These are phyloP conservation scores for Furcasterigmium furcatum DNA, from an alignment of 2,329 filamentous ascomycete species.

Conservation along the genomic window DNA sequence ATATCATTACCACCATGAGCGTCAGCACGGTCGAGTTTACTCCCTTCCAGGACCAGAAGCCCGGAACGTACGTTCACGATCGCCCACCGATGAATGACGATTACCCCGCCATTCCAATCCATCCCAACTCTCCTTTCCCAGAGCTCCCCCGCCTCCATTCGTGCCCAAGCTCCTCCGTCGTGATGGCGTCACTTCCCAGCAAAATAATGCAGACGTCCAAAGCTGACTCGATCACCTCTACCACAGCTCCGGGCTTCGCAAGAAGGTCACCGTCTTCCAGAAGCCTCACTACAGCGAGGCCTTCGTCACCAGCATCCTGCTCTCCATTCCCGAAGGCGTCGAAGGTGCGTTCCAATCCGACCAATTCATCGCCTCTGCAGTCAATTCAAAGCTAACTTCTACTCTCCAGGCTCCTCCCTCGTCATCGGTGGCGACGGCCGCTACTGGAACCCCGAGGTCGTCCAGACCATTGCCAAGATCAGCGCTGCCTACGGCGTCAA, in stretches of 20 bases:
- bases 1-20: conserved; percentile 52
- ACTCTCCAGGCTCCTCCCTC: conserved; percentile 64
- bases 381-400: background rate
- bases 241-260: conserved; percentile 87
- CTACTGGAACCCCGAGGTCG: conserved; percentile 95
- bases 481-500: conserved; percentile 96
- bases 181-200: conserved; percentile 1
- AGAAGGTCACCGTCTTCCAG: conserved; percentile 98
- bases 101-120: conserved; percentile 25
- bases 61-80: conserved; percentile 82
- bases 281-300: conserved; percentile 93
- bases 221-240: conserved; percentile 1
- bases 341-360: conserved; percentile 50
- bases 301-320: conserved; percentile 89
- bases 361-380: background rate
- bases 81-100: conserved; percentile 8
- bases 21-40: conserved; percentile 76
- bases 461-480: conserved; percentile 96
- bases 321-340: conserved; percentile 93
- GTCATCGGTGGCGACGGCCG: conserved; percentile 97
- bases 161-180: conserved; percentile 5
- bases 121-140: too few relatives aligned
- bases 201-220: too few relatives aligned
- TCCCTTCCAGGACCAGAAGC: conserved; percentile 95
- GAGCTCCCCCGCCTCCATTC: conserved; percentile 7